Conservation (phyloP, 129 eudicot genomes). For the Flaveria brownii region DNA sequence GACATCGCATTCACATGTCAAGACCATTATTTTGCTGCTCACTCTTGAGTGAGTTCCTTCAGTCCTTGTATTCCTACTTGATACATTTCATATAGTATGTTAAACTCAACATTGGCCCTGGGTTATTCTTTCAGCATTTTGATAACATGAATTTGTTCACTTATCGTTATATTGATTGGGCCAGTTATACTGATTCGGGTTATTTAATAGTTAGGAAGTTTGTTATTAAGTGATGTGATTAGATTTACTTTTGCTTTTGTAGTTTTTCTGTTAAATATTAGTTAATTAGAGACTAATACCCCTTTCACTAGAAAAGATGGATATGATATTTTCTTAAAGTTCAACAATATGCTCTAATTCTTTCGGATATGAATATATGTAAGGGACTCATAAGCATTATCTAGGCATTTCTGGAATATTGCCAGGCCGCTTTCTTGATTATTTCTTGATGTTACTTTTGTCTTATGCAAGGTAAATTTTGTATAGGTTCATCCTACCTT, state of each 20-base stretch:
- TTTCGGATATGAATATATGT: background rate
- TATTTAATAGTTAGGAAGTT: background rate
- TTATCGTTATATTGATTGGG: background rate
- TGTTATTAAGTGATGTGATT: background rate
- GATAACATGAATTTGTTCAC: background rate
- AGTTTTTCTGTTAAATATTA: background rate
- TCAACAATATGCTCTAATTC: background rate
- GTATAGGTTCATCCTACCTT: slow-evolving; percentile 57
- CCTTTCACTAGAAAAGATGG: background rate
- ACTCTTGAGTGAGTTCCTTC: background rate
- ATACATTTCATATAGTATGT: background rate
- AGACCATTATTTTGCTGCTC: background rate
- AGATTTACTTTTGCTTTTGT: background rate
- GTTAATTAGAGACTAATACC: background rate
- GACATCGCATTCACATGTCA: background rate
- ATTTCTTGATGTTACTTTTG: slow-evolving; percentile 31
- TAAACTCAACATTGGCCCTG: background rate
- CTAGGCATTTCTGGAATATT: slow-evolving; percentile 7
- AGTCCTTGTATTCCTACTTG: background rate
- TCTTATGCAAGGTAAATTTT: slow-evolving; percentile 40
- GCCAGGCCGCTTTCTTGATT: slow-evolving; percentile 27
- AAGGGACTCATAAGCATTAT: background rate
- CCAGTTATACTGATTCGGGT: background rate
- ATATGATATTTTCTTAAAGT: background rate
- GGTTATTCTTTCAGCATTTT: background rate